phyloP scores from a whole-genome alignment of 2,329 filamentous ascomycete genomes.

The Xylaria sp. region DNA sequence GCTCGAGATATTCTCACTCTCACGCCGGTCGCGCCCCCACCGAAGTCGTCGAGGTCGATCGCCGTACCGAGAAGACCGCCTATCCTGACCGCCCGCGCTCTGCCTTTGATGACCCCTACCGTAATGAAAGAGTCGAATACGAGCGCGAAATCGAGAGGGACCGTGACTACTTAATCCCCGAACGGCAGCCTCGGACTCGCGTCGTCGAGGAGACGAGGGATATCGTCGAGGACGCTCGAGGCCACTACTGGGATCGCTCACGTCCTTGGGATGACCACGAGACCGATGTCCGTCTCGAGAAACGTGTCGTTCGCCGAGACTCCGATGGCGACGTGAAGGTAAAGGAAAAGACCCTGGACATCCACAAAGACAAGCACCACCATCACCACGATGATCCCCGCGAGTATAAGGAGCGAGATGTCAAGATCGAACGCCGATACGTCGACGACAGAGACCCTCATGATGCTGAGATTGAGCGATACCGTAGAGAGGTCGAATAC shows the following conservation, averaged over 20 bases:
- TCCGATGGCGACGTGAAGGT: conserved; percentile 58
- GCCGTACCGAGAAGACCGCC: conserved; percentile 48
- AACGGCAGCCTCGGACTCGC: conserved; percentile 37
- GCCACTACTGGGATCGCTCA: conserved; percentile 52
- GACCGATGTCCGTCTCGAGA: conserved; percentile 50
- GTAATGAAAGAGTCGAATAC: conserved; percentile 43
- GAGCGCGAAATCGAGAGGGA: conserved; percentile 41
- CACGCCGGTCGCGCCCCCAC: conserved; percentile 30
- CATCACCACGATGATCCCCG: conserved; percentile 33
- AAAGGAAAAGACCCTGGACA: conserved; percentile 58
- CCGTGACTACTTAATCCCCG: conserved; percentile 33
- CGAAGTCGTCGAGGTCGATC: conserved; percentile 39
- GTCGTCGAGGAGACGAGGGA: conserved; percentile 52
- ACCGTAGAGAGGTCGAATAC: conserved; percentile 67
- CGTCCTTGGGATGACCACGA: conserved; percentile 46
- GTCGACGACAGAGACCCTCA: conserved; percentile 36
- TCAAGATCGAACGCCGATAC: conserved; percentile 41
- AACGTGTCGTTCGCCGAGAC: conserved; percentile 48
- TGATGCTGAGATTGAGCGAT: conserved; percentile 59
- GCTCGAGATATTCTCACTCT: conserved; percentile 38
- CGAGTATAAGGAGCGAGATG: conserved; percentile 39
- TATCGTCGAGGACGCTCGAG: conserved; percentile 37
- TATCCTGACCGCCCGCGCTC: conserved; percentile 58
- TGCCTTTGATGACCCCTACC: conserved; percentile 51
- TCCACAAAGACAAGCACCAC: conserved; percentile 31